Evolutionary conservation across 345 rosid genomes (phyloP).

Genomic region (Crucihimalaya himalaica): DNA sequence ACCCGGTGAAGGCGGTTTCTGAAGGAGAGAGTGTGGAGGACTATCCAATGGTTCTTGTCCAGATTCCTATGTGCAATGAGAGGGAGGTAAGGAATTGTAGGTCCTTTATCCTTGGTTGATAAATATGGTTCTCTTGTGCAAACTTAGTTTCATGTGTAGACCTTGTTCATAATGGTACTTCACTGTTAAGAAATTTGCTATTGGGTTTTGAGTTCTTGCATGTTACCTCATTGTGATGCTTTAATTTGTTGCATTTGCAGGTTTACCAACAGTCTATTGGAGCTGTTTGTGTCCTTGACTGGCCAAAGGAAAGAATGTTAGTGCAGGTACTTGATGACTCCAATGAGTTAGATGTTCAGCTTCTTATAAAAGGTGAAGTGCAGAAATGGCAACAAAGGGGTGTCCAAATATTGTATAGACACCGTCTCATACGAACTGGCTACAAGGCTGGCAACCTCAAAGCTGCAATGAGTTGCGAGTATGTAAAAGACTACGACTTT

Average conservation of each 20-base stretch:
- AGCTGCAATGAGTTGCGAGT: constrained; percentile 81
- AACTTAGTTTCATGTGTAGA: too few species aligned
- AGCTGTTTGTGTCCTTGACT: constrained; percentile 73
- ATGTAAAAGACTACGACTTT: constrained; percentile 72
- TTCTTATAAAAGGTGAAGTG: constrained; percentile 70
- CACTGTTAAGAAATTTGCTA: too few species aligned
- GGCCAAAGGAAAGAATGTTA: constrained; percentile 73
- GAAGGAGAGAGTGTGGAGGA: too few species aligned
- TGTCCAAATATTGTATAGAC: constrained; percentile 69
- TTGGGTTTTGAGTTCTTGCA: too few species aligned
- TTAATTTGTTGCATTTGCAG: constrained; percentile 31
- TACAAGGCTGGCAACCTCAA: constrained; percentile 91
- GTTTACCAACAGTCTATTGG: constrained; percentile 72
- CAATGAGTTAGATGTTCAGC: constrained; percentile 55
- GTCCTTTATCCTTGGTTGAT: too few species aligned
- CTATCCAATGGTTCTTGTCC: too few species aligned
- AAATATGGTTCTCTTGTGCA: too few species aligned
- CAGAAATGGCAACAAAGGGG: constrained; percentile 69
- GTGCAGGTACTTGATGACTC: constrained; percentile 88
- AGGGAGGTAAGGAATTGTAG: too few species aligned
- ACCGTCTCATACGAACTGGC: constrained; percentile 75
- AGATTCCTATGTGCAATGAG: too few species aligned
- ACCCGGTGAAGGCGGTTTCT: too few species aligned
- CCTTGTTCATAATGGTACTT: too few species aligned
- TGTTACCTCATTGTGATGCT: too few species aligned